Base-by-base conservation (phyloP, 208 protist species). In the Kentomonas sorsogonicus region DNA sequence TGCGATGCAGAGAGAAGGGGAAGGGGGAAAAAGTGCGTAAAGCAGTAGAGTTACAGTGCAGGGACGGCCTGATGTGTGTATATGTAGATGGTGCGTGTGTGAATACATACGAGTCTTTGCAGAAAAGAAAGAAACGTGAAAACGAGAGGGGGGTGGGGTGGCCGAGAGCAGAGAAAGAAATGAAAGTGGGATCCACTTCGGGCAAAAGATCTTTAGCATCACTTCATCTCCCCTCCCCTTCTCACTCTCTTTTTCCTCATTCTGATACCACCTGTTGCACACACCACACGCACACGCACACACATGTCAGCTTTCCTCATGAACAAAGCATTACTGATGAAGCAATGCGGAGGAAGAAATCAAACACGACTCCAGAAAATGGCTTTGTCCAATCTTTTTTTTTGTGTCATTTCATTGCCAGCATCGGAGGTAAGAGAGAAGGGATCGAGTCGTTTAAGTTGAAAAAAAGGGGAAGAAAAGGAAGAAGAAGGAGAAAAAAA, bases 111-210 rank as follows among this genome's bases (percentile, higher is more conserved):
- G 15, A 16, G 3, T 51, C 34, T 23, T 55, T 41, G 3, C 2
- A 40, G 34, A 54, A 23, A 54, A 39, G 13, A 40, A 40, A 29
- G 48, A 54, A 13, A 9, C 26, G 9, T 40, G 22, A 63, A 33
- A 38, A 52, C 25, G 18, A 72, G 74, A 36, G 70, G 85, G 16
- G 89, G 89, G 34, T 77, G 64, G 36, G 62, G 48, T 20, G 46
- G 66, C n/a, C n/a, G n/a, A n/a, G n/a, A n/a, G n/a, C n/a, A n/a
- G n/a, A n/a, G n/a, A n/a, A n/a, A n/a, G n/a, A n/a, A n/a, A n/a
- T n/a, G n/a, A n/a, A n/a, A n/a, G n/a, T n/a, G n/a, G n/a, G n/a
- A n/a, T n/a, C n/a, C n/a, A n/a, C n/a, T n/a, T n/a, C n/a, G n/a
- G n/a, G n/a, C n/a, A n/a, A n/a, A n/a, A n/a, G n/a, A n/a, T n/a